A percentile compares a stretch with the other conserved stretches of the same genome.
phyloP scores from a whole-genome alignment of 2,329 filamentous ascomycete genomes.

The Alternaria triticina region DNA sequence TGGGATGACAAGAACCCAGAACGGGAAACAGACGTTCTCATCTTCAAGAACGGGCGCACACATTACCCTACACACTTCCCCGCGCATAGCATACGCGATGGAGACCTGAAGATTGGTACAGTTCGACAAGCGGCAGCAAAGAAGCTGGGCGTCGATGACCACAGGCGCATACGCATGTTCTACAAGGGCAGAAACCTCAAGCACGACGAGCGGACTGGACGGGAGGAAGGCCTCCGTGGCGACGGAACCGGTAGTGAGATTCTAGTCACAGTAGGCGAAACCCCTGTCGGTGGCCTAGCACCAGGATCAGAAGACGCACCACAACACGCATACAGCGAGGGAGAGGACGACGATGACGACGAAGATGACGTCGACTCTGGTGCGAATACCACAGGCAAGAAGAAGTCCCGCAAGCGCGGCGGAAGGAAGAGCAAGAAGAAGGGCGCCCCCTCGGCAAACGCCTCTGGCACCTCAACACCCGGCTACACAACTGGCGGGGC shows the following conservation, averaged over 20 bases:
- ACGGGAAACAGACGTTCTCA: constrained; percentile 71
- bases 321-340: constrained; percentile 37
- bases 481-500: constrained; percentile 41
- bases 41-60: constrained; percentile 71
- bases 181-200: constrained; percentile 77
- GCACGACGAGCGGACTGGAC: constrained; percentile 63
- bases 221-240: constrained; percentile 63
- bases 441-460: constrained; percentile 49
- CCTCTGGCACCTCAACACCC: constrained; percentile 51
- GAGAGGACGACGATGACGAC: constrained; percentile 51
- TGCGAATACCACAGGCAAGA: constrained; percentile 39
- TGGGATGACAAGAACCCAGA: constrained; percentile 49
- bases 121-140: constrained; percentile 71
- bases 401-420: constrained; percentile 41
- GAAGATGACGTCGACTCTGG: constrained; percentile 37
- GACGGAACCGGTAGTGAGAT: constrained; percentile 67
- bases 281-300: constrained; percentile 49
- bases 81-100: constrained; percentile 76
- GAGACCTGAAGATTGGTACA: constrained; percentile 70
- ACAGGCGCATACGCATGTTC: constrained; percentile 67
- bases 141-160: constrained; percentile 67
- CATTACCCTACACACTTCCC: constrained; percentile 76
- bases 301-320: constrained; percentile 46
- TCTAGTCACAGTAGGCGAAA: constrained; percentile 63
- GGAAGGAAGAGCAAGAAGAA: constrained; percentile 56